Conservation (phyloP, 2,329 filamentous ascomycete genomes). For the Fusarium avenaceum region DNA sequence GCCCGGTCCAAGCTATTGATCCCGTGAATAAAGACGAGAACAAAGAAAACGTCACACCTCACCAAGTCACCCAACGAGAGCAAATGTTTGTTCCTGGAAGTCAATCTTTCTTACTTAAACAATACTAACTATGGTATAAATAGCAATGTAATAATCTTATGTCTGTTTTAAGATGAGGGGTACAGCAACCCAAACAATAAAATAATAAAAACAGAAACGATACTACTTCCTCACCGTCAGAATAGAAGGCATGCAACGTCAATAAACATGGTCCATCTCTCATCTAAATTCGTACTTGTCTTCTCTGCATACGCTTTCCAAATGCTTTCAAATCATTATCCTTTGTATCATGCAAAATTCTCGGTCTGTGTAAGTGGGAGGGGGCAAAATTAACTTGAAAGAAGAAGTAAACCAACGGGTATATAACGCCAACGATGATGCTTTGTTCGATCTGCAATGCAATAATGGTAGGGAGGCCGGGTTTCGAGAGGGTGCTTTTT, state of each 20-base stretch:
- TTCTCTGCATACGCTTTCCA: constrained; percentile 38
- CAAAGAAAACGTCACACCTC: constrained; percentile 39
- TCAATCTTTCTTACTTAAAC: constrained; percentile 27
- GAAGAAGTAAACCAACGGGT: constrained; percentile 50
- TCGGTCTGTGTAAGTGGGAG: constrained; percentile 27
- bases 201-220: constrained; percentile 2
- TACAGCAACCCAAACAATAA: constrained; percentile 12
- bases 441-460: constrained; percentile 46
- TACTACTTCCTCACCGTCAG: constrained; percentile 33
- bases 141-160: constrained; percentile 33
- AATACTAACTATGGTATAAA: constrained; percentile 39
- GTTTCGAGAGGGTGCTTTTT: background rate
- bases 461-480: constrained; percentile 6
- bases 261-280: constrained; percentile 33
- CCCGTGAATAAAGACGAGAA: constrained; percentile 1
- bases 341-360: constrained; percentile 41
- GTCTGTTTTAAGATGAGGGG: constrained; percentile 22
- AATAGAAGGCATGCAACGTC: constrained; percentile 26
- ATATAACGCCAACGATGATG: constrained; percentile 56
- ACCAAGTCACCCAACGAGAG: background rate
- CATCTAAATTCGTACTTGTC: constrained; percentile 42
- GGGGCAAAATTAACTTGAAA: constrained; percentile 22
- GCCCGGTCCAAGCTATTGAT: constrained; percentile 8
- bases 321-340: constrained; percentile 48
- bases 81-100: background rate